Evolutionary conservation across 805 yeast species (phyloP), one percentile per base, ranked within the genome.

Genomic region (Saccharomyces kudriavzevii): DNA sequence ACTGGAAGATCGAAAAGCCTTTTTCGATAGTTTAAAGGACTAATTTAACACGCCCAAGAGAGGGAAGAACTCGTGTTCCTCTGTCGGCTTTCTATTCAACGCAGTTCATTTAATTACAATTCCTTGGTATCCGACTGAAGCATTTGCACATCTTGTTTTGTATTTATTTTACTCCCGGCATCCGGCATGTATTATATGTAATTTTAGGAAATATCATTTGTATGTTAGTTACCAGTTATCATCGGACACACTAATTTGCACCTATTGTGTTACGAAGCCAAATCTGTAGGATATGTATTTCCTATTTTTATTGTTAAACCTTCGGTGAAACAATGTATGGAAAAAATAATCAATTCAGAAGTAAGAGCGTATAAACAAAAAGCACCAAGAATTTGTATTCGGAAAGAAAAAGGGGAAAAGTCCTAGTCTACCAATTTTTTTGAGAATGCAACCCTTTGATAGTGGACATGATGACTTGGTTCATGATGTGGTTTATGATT

Each of bases 381-480:
- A 20, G 3, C 10, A 27, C 11, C 29, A 11, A 24, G n/a, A 40
- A 5, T 11, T 11, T 24, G 3, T 24, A 6, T 35, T 17, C 17
- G 11, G 11, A 35, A 17, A 20, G 40, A 35, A 2, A 35, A 11
- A 17, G 8, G 17, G 13, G 22, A 35, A 35, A 13, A 35, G 17
- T 22, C n/a, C 22, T 1, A 35, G 17, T 3, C 43, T 24, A 35
- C 17, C 24, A 35, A 17, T 35, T n/a, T 20, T 20, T 35, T 9
- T 17, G 13, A 51, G 60, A 27, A 77, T 79, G 77, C 83, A 82
- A 62, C 89, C 96, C 3, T 85, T 92, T 61, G 77, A 84, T 14
- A 87, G 97, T 0, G 95, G 95, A 35, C 98, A 94, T 68, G 96
- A 89, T 63, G 99, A 94, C 68, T 77, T 92, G 52, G 83, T 92